Percentiles rank a stretch among this genome's conserved stretches.
Conservation (phyloP, 2,329 filamentous ascomycete species). For the Cercospora berteroae region DNA sequence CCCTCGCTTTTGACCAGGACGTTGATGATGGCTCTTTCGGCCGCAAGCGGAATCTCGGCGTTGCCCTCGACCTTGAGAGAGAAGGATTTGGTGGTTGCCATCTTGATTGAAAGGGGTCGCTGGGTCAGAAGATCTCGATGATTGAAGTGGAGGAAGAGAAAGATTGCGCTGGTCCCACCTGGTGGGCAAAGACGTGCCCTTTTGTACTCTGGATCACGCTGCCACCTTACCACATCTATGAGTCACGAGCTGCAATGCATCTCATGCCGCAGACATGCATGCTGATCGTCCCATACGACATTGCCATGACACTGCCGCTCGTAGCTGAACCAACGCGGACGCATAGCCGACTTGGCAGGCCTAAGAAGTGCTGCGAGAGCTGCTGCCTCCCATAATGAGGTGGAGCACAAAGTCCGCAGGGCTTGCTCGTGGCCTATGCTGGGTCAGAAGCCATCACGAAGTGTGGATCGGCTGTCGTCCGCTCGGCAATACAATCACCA, state of each 20-base stretch:
- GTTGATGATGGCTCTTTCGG: conserved; percentile 29
- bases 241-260: not conserved
- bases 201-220: not conserved
- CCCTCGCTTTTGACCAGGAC: conserved; percentile 22
- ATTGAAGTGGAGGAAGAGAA: not conserved
- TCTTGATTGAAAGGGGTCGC: not conserved
- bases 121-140: not conserved
- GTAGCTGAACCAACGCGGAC: not conserved
- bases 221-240: not conserved
- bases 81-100: conserved; percentile 16
- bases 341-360: not conserved
- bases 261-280: not conserved
- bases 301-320: not conserved
- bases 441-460: not conserved
- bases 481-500: not conserved
- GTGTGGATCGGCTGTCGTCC: not conserved
- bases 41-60: conserved; percentile 24
- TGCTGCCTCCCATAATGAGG: no score
- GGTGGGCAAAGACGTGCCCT: not conserved
- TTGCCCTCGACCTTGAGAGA: conserved; percentile 21
- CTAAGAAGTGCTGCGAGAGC: no score
- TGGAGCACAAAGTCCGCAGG: not conserved
- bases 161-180: not conserved
- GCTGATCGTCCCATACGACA: not conserved
- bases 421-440: not conserved